Percentiles rank a stretch among this genome's conserved stretches.
Conservation (phyloP, 176 grass and related monocot species). For the Zoysia japonica region DNA sequence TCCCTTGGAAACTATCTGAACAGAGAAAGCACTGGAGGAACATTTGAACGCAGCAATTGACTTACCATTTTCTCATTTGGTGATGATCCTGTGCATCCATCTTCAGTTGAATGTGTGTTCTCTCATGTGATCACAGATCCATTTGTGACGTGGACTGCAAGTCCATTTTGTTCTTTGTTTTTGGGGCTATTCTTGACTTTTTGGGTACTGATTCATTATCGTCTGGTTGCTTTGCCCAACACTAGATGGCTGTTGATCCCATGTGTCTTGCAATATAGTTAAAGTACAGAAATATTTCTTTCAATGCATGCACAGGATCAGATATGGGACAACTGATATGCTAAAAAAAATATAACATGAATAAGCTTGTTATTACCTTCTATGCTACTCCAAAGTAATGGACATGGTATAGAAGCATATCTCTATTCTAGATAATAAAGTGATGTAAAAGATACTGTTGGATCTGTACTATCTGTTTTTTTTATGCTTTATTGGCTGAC, state of each 20-base stretch:
- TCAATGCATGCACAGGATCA: not conserved
- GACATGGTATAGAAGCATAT: not conserved
- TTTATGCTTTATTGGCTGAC: not conserved
- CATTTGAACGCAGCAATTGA: not conserved
- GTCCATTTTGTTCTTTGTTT: conserved; percentile 3
- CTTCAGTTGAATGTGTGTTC: not conserved
- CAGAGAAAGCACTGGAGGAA: not conserved
- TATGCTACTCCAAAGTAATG: not conserved
- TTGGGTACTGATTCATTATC: not conserved
- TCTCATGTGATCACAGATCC: not conserved
- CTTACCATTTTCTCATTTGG: not conserved
- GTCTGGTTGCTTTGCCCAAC: not conserved
- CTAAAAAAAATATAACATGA: not conserved
- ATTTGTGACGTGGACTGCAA: not conserved
- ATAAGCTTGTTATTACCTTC: conserved; percentile 4
- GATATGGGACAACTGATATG: not conserved
- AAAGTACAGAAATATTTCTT: not conserved
- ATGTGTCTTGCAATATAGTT: not conserved
- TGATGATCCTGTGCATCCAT: not conserved
- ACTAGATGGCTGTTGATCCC: not conserved
- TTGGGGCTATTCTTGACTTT: not conserved
- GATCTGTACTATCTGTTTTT: not conserved
- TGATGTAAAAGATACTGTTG: not conserved
- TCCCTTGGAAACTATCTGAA: not conserved
- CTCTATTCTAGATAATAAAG: not conserved